phyloP scores from a whole-genome alignment of 768 basidiomycete genomes.

The Lactifluus volemus region DNA sequence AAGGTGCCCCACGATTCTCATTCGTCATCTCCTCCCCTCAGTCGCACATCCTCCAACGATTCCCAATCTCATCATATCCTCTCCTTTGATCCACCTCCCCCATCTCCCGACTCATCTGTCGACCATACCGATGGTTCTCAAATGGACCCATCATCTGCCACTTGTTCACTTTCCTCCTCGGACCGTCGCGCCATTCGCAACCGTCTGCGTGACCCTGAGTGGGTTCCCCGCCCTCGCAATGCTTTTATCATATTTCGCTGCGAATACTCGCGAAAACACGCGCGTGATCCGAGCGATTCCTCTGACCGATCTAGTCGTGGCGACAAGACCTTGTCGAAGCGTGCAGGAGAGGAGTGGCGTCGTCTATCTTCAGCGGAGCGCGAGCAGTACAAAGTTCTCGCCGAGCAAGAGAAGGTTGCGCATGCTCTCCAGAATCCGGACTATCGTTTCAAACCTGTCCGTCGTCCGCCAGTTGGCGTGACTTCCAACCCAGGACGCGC shows the following conservation, averaged over 20 bases:
- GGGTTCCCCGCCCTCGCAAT: constrained; percentile 61
- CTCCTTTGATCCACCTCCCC: constrained; percentile 5
- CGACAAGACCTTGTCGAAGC: constrained; percentile 61
- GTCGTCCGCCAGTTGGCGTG: constrained; percentile 9
- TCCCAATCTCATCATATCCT: background rate
- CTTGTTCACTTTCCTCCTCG: constrained; percentile 27
- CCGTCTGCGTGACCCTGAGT: constrained; percentile 41
- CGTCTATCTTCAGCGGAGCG: constrained; percentile 41
- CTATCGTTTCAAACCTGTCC: constrained; percentile 53
- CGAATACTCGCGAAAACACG: constrained; percentile 44
- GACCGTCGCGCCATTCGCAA: constrained; percentile 32
- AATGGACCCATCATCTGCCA: background rate
- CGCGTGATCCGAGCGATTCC: constrained; percentile 30
- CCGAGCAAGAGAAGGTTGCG: constrained; percentile 45
- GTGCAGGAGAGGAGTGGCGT: constrained; percentile 71
- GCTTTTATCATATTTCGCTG: constrained; percentile 69
- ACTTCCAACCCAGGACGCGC: background rate
- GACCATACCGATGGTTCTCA: constrained; percentile 3
- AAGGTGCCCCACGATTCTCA: background rate
- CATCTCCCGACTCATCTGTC: constrained; percentile 6
- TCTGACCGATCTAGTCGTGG: constrained; percentile 9
- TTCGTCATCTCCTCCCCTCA: constrained; percentile 1
- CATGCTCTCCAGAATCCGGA: constrained; percentile 51
- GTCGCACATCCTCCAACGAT: constrained; percentile 12
- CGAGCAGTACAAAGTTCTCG: constrained; percentile 42